Evolutionary conservation across 805 yeast genomes (phyloP), one percentile per base, ranked within the genome.

Genomic region (Isabelozyma pseudorhagii): DNA sequence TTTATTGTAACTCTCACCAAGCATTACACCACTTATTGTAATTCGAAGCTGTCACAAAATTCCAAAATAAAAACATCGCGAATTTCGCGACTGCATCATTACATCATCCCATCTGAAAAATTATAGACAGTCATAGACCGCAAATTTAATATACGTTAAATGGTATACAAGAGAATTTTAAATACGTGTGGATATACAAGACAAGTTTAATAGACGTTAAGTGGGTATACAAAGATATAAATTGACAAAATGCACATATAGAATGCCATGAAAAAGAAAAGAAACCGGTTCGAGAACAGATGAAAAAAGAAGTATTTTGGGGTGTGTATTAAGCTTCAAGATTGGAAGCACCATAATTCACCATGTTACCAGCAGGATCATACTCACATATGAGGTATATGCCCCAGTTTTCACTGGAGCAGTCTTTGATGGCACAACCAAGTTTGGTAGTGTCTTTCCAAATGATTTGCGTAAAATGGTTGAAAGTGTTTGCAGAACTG

Each of bases 381-480:
- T 91, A 90, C 46, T 85, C 82, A 67, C 97, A 90, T 53, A 87
- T 80, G 49, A 86, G 74, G 69, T 88, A 89, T 56, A 74, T 69
- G 47, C 83, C 82, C 61, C 72, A 70, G 61, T 61, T 62, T 44
- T 59, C 52, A n/a, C 68, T 51, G 21, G 65, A 54, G 71, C 96
- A 87, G 55, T 76, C 64, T 61, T 81, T 83, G 66, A 74, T 71
- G 47, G 86, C 94, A 71, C 96, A 89, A 15, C 96, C 96, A 13
- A 89, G 49, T 54, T 74, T 64, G 8, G 82, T 74, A 29, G 89
- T 72, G 27, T 71, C 64, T 54, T 75, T 78, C 96, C 96, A 89
- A 31, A 89, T 81, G 43, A 89, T 71, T 65, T 87, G 94, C 17
- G 96, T 87, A 69, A 87, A 89, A 67, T 89, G 96, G 56, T 72